Conservation (phyloP, 495 filamentous ascomycete genomes). For the Jackrogersella multiformis region DNA sequence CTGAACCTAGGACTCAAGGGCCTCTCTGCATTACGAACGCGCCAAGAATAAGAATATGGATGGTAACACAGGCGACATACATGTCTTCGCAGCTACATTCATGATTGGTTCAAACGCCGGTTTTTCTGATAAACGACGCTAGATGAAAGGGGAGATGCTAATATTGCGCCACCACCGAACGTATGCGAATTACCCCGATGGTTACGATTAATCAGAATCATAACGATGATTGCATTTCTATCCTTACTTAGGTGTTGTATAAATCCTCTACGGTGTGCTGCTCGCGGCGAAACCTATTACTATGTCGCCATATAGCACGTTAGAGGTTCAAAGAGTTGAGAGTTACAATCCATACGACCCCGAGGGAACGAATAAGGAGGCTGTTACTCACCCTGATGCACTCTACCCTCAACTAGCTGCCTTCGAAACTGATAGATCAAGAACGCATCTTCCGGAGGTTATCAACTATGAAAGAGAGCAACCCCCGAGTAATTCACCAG, state of each 20-base stretch:
- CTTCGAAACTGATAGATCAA: conserved; percentile 8
- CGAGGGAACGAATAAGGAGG: conserved; percentile 13
- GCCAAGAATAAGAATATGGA: no score
- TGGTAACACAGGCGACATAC: conserved; percentile 9
- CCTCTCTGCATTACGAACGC: not conserved
- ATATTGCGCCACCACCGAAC: not conserved
- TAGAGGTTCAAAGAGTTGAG: conserved; percentile 8
- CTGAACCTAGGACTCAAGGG: not conserved
- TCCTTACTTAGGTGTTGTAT: no score
- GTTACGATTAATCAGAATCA: not conserved
- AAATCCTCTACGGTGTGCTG: no score
- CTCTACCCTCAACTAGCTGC: conserved; percentile 10
- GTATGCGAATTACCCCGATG: not conserved
- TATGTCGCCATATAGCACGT: conserved; percentile 22
- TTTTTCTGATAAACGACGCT: not conserved
- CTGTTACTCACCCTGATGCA: not conserved
- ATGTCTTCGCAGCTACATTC: not conserved
- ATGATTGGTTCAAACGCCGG: conserved; percentile 7
- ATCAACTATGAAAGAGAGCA: not conserved
- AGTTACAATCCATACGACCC: not conserved
- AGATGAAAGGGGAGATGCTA: not conserved
- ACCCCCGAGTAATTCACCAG: not conserved
- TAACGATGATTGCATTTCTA: no score
- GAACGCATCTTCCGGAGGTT: conserved; percentile 13
- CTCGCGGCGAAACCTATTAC: not conserved